These are phyloP conservation scores for Xylaria sp. DNA, from an alignment of 2,329 filamentous ascomycete genomes.

Conservation along the genomic window DNA sequence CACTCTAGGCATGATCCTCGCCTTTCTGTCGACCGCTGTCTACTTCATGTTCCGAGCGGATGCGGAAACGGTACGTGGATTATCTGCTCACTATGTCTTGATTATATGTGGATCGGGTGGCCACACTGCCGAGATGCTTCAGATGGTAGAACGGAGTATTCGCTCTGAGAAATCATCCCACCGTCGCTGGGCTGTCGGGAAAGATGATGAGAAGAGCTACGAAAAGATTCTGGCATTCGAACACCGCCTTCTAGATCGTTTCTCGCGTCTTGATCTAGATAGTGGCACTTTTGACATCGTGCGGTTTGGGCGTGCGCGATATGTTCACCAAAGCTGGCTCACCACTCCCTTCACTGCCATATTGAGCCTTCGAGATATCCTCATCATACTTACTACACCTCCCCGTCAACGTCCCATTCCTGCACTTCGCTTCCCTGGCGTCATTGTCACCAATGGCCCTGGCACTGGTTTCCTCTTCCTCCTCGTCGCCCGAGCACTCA, in stretches of 20 bases:
- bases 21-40: conserved; percentile 5
- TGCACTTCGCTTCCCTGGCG: conserved; percentile 68
- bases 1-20: neutral
- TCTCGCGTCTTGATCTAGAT: conserved; percentile 39
- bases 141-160: conserved; percentile 75
- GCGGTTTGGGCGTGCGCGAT: conserved; percentile 78
- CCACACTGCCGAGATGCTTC: conserved; percentile 94
- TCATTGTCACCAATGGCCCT: conserved; percentile 89
- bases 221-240: conserved; percentile 71
- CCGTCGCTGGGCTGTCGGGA: conserved; percentile 84
- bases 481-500: conserved; percentile 60
- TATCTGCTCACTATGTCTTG: conserved; percentile 65
- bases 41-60: conserved; percentile 14
- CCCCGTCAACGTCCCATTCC: conserved; percentile 46
- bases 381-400: conserved; percentile 61
- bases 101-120: conserved; percentile 92
- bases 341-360: conserved; percentile 78
- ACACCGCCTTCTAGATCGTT: conserved; percentile 46
- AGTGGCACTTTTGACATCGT: conserved; percentile 70
- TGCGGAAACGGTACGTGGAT: conserved; percentile 32
- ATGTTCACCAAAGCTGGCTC: conserved; percentile 82
- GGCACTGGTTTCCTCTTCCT: conserved; percentile 85
- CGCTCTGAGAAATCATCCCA: conserved; percentile 65
- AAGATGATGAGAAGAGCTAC: conserved; percentile 78
- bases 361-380: conserved; percentile 71